Conservation (phyloP, 306 rosid genomes). For the Medicago lupulina region DNA sequence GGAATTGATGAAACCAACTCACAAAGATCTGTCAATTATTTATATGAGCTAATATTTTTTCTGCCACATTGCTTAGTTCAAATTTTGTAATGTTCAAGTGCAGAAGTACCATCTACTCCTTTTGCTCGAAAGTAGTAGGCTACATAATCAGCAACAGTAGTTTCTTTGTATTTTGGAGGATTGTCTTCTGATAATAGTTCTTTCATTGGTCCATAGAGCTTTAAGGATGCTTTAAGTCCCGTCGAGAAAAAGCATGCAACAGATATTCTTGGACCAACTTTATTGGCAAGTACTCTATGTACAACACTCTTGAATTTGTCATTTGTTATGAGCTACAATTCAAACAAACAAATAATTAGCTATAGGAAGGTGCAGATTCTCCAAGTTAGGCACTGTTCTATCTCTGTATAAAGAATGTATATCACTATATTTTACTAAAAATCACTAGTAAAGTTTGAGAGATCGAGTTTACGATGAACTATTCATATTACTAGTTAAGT, state of each 20-base stretch:
- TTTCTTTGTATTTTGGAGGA: conserved; percentile 56
- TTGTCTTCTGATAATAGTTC: conserved; percentile 56
- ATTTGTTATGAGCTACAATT: conserved; percentile 42
- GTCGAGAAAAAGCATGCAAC: conserved; percentile 42
- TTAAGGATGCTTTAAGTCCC: conserved; percentile 8
- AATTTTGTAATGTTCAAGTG: conserved; percentile 46
- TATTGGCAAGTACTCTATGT: conserved; percentile 41
- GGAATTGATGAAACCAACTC: too few species aligned
- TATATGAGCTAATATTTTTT: not conserved
- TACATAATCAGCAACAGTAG: conserved; percentile 39
- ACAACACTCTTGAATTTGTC: conserved; percentile 49
- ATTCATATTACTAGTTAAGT: too few species aligned
- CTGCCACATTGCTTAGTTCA: conserved; percentile 1
- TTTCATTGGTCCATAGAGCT: conserved; percentile 55
- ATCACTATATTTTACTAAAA: too few species aligned
- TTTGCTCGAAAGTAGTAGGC: not conserved
- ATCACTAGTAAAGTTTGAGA: too few species aligned
- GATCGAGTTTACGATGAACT: too few species aligned
- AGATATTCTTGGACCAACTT: conserved; percentile 46
- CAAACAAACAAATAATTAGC: conserved; percentile 18
- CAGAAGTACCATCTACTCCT: conserved; percentile 50
- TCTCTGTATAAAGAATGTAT: too few species aligned
- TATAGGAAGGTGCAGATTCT: too few species aligned
- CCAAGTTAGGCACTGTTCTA: too few species aligned
- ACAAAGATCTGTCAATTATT: too few species aligned